Percentiles rank a stretch among this genome's conserved stretches.
These are phyloP conservation scores for Solanum hybrid DNA, from an alignment of 305 asterid genomes.

Conservation along the genomic window DNA sequence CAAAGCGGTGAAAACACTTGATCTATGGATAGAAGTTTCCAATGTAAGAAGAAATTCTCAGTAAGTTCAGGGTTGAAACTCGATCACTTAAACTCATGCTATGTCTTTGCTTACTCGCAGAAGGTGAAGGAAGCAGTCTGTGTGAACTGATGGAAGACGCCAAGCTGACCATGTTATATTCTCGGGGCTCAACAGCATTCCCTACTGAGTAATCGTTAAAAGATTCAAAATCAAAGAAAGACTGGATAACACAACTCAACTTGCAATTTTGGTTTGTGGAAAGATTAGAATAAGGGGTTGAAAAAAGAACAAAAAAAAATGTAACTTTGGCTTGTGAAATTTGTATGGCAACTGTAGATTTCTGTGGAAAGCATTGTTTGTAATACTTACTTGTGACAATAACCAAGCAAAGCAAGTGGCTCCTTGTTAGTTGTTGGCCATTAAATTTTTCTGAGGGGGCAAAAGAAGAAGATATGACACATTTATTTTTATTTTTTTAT, in stretches of 20 bases:
- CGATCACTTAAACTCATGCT: neutral
- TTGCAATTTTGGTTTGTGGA: neutral
- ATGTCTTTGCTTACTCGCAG: conserved; percentile 20
- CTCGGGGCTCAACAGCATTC: neutral
- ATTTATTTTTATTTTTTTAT: neutral
- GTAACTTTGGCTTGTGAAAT: neutral
- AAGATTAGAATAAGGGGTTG: neutral
- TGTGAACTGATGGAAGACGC: neutral
- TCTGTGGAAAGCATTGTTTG: neutral
- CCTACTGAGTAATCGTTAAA: neutral
- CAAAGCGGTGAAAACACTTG: conserved; percentile 58
- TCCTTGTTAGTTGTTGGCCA: neutral
- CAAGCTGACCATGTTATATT: neutral
- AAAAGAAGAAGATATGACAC: neutral
- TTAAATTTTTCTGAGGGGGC: neutral
- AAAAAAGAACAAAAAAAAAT: neutral
- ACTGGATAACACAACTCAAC: neutral
- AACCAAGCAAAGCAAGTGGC: neutral
- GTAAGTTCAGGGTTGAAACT: neutral
- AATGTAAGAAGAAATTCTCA: conserved; percentile 32
- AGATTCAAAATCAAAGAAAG: neutral
- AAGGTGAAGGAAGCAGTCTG: conserved; percentile 25
- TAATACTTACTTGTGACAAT: neutral
- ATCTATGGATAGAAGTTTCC: conserved; percentile 57
- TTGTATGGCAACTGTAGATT: neutral